Evolutionary conservation across 2,329 filamentous ascomycete species (phyloP).

Genomic region (Cryphonectria radicalis): DNA sequence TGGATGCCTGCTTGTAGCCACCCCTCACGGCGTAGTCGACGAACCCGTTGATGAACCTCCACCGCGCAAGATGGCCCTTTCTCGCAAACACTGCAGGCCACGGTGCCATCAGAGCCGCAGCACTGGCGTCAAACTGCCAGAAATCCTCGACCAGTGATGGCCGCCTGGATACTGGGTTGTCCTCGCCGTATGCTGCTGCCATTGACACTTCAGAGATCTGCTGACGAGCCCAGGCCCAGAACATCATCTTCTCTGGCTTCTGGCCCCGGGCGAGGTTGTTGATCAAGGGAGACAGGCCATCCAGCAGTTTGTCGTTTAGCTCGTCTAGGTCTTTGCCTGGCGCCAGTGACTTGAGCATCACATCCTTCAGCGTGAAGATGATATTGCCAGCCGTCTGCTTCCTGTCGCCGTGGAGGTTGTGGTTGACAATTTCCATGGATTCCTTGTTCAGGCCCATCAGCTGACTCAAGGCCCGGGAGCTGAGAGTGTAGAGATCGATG

Average conservation of each 20-base stretch:
- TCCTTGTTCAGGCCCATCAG: constrained; percentile 4
- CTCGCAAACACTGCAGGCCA: constrained; percentile 1
- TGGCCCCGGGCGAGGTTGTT: background rate
- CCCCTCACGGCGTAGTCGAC: background rate
- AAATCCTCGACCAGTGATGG: background rate
- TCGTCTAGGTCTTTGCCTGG: background rate
- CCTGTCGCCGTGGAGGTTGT: constrained; percentile 6
- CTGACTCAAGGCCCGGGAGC: background rate
- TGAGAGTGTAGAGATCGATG: background rate
- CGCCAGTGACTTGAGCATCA: constrained; percentile 1
- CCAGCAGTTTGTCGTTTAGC: background rate
- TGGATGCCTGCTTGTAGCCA: background rate
- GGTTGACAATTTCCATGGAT: background rate
- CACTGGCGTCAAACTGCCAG: background rate
- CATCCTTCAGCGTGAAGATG: constrained; percentile 2
- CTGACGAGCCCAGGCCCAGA: background rate
- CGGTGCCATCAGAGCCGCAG: background rate
- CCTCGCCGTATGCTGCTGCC: background rate
- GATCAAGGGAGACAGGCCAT: background rate
- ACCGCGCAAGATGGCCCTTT: background rate
- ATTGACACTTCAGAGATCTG: background rate
- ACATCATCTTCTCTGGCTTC: constrained; percentile 1
- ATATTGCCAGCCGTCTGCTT: background rate
- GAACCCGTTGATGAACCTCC: constrained; percentile 1
- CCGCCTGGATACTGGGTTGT: background rate